phyloP scores from a whole-genome alignment of 306 rosid species.

The Adenanthera pavonina region DNA sequence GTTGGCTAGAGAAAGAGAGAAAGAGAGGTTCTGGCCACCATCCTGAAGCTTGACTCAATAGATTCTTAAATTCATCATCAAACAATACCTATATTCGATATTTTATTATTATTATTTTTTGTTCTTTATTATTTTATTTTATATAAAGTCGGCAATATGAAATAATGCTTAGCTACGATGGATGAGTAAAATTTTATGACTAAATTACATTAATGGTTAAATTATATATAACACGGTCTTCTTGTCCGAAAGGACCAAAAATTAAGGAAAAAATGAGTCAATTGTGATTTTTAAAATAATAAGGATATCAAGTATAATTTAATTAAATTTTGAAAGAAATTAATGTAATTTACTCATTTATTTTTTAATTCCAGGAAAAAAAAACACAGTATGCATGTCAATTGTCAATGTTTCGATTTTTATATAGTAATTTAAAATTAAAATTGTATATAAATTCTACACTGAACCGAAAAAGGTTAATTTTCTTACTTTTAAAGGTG shows the following conservation, averaged over 20 bases:
- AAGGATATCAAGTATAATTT: no score
- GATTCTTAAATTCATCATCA: constrained; percentile 13
- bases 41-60: neutral
- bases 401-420: neutral
- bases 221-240: neutral
- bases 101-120: neutral
- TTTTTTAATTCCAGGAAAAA: neutral
- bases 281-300: neutral
- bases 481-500: neutral
- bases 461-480: neutral
- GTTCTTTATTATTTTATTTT: neutral
- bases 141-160: neutral
- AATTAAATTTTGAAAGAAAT: neutral
- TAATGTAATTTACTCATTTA: neutral
- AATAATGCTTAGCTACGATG: neutral
- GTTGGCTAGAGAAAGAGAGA: neutral
- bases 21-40: neutral
- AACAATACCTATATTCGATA: constrained; percentile 10
- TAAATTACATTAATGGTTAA: neutral
- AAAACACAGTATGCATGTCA: no score
- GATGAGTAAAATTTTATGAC: neutral
- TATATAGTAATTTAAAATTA: neutral
- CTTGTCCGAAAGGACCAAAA: neutral
- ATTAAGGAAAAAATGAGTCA: neutral
- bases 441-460: neutral